Evolutionary conservation across 805 yeast species (phyloP).

Genomic region (Candida nonsorbophila): DNA sequence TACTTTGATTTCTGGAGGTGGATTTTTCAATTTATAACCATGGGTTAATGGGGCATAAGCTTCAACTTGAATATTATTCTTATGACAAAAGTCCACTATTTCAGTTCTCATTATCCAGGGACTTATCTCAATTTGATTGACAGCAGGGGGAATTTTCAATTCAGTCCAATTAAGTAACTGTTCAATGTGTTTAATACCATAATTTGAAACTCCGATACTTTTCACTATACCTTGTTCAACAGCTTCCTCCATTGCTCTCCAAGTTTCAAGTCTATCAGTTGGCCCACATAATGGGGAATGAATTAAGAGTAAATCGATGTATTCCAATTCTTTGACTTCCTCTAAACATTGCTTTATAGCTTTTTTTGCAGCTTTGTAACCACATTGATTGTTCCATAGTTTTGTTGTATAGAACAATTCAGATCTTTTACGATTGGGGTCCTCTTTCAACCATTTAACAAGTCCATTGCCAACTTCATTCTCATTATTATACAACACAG

Average conservation of each 20-base stretch:
- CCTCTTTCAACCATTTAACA: conserved; percentile 30
- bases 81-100: conserved; percentile 22
- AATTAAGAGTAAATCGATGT: conserved; percentile 67
- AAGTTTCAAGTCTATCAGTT: conserved; percentile 42
- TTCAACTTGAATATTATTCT: conserved; percentile 23
- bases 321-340: conserved; percentile 49
- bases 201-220: conserved; percentile 62
- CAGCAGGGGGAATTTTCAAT: conserved; percentile 38
- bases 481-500: conserved; percentile 66
- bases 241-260: conserved; percentile 53
- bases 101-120: conserved; percentile 46
- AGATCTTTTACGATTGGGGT: conserved; percentile 19
- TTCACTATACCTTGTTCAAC: conserved; percentile 46
- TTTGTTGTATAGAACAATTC: conserved; percentile 56
- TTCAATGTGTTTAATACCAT: conserved; percentile 50
- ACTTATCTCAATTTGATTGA: conserved; percentile 46
- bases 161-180: conserved; percentile 46
- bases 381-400: conserved; percentile 64
- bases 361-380: conserved; percentile 48
- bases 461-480: conserved; percentile 63
- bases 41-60: conserved; percentile 37
- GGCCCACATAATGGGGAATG: conserved; percentile 49
- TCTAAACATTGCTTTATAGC: conserved; percentile 56
- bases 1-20: conserved; percentile 12
- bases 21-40: conserved; percentile 21